phyloP scores from a whole-genome alignment of 2,329 filamentous ascomycete species.

The Aspergillus flavus region DNA sequence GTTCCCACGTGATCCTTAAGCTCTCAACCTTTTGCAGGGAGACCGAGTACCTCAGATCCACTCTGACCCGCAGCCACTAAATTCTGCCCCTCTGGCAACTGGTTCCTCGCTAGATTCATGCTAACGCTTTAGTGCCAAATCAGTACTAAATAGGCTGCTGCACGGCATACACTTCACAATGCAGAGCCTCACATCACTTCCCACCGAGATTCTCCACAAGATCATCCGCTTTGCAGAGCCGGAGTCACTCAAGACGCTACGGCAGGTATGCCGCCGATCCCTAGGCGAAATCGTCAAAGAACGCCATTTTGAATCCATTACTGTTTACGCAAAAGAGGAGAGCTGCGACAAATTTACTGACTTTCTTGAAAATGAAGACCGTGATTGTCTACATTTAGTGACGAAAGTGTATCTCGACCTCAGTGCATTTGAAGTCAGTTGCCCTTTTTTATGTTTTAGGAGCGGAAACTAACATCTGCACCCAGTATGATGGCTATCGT shows the following conservation, averaged over 20 bases:
- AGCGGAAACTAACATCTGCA: neutral
- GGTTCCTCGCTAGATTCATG: no score
- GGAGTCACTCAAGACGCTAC: neutral
- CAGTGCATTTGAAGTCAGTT: neutral
- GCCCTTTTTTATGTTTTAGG: neutral
- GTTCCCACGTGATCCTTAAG: no score
- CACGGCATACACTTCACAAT: neutral
- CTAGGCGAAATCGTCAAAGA: neutral
- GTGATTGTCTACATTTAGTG: neutral
- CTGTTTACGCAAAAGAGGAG: neutral
- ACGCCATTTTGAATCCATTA: neutral
- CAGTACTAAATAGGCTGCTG: no score
- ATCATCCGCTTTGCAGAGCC: neutral
- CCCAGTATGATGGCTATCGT: neutral
- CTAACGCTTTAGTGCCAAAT: no score
- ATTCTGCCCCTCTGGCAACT: no score
- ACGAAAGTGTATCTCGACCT: slow-evolving; percentile 8
- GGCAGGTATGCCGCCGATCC: neutral
- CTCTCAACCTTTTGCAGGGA: no score
- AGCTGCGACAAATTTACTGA: neutral
- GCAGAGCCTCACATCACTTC: neutral
- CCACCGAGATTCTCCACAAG: neutral
- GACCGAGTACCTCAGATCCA: no score
- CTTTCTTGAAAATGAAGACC: neutral
- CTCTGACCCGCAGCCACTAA: no score